These are phyloP conservation scores for Talaromyces sp. DNA, from an alignment of 2,329 filamentous ascomycete species.

Conservation along the genomic window DNA sequence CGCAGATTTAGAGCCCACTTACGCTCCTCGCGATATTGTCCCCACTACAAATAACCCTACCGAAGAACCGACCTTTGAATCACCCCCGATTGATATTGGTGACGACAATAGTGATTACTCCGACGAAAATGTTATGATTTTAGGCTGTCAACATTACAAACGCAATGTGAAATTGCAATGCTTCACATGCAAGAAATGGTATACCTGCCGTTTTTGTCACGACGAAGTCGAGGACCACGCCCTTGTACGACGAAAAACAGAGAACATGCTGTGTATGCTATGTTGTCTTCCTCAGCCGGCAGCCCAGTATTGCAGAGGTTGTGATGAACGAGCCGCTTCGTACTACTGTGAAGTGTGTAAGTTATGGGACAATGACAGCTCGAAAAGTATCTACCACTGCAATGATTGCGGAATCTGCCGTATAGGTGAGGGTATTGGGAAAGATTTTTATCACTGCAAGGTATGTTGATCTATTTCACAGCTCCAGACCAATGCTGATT, in stretches of 20 bases:
- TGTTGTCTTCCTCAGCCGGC: slow-evolving; percentile 81
- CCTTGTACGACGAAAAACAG: slow-evolving; percentile 75
- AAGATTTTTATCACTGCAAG: slow-evolving; percentile 98
- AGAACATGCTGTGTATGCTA: slow-evolving; percentile 96
- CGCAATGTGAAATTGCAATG: slow-evolving; percentile 96
- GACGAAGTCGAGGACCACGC: slow-evolving; percentile 74
- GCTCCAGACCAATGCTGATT: slow-evolving; percentile 23
- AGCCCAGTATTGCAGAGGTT: slow-evolving; percentile 70
- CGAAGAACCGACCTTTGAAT: not conserved
- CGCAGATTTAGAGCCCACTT: slow-evolving; percentile 64
- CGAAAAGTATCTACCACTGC: slow-evolving; percentile 93
- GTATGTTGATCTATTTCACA: slow-evolving; percentile 38
- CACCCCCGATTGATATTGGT: slow-evolving; percentile 19
- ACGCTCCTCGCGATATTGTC: slow-evolving; percentile 43
- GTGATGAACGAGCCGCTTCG: slow-evolving; percentile 70
- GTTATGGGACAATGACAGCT: slow-evolving; percentile 89
- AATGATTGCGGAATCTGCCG: slow-evolving; percentile 93
- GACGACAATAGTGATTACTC: slow-evolving; percentile 36
- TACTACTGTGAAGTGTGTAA: slow-evolving; percentile 96
- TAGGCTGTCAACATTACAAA: slow-evolving; percentile 90
- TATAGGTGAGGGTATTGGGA: slow-evolving; percentile 82
- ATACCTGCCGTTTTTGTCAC: slow-evolving; percentile 92
- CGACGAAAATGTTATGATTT: slow-evolving; percentile 46
- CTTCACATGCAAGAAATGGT: slow-evolving; percentile 83
- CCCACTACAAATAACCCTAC: not conserved